Evolutionary conservation across 139 green algal genomes (phyloP).

Genomic region (Penium margaritaceum): DNA sequence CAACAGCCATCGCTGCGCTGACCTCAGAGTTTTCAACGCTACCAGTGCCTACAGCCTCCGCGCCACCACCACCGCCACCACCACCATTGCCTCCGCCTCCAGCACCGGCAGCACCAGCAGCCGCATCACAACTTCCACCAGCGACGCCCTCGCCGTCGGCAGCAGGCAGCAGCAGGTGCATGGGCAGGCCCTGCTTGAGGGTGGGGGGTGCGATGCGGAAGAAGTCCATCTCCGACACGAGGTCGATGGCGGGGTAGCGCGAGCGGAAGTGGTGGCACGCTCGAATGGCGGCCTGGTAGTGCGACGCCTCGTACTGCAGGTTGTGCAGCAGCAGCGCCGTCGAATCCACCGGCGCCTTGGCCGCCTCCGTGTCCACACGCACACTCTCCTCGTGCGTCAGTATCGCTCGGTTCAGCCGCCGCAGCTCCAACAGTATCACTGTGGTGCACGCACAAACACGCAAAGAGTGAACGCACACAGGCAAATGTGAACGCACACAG

Average conservation of each 20-base stretch:
- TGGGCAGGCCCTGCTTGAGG: not conserved
- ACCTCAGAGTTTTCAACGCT: not conserved
- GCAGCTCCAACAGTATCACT: conserved; percentile 48
- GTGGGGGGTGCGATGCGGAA: conserved; percentile 9
- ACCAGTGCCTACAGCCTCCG: not conserved
- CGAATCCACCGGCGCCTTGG: conserved; percentile 56
- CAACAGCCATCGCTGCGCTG: not conserved
- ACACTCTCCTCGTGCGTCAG: conserved; percentile 46
- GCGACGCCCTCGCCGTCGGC: not conserved
- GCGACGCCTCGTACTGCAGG: conserved; percentile 63
- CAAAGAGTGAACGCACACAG: too few species aligned
- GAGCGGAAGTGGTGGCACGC: conserved; percentile 58
- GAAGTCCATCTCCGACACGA: conserved; percentile 58
- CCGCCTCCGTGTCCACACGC: conserved; percentile 52
- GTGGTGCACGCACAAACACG: too few species aligned
- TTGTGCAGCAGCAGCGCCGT: conserved; percentile 60
- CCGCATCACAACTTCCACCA: conserved; percentile 13
- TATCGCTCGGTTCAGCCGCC: conserved; percentile 47
- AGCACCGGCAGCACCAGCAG: conserved; percentile 16
- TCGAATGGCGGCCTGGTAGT: conserved; percentile 68
- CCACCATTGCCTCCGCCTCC: not conserved
- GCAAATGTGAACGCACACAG: too few species aligned
- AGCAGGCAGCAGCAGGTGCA: not conserved
- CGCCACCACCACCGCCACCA: conserved; percentile 14
- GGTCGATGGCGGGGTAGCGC: conserved; percentile 49